phyloP scores from a whole-genome alignment of 1,284 basidiomycete genomes.

The Papiliotrema terrestris region DNA sequence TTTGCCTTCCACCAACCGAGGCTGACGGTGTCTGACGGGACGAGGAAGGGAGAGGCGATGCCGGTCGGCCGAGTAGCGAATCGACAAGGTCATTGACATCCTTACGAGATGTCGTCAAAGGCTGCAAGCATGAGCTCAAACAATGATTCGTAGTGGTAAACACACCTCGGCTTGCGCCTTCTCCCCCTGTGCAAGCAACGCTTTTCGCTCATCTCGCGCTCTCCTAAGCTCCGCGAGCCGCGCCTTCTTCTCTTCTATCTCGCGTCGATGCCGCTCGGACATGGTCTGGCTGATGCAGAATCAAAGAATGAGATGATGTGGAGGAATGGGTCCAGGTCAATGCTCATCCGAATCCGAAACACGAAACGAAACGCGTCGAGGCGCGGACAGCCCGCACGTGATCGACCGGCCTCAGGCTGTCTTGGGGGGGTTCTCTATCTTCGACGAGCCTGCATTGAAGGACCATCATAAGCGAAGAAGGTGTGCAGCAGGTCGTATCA shows the following conservation, averaged over 20 bases:
- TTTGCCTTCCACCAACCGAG: no score
- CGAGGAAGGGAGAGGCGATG: slow-evolving; percentile 13
- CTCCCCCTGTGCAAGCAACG: slow-evolving; percentile 29
- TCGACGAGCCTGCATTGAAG: no score
- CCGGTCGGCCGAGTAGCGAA: slow-evolving; percentile 51
- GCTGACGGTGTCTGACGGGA: slow-evolving; percentile 32
- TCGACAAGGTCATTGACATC: slow-evolving; percentile 70
- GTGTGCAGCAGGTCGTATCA: no score
- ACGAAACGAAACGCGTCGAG: no score
- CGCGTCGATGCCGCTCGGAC: slow-evolving; percentile 58
- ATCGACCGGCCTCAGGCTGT: no score
- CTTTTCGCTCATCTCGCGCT: slow-evolving; percentile 44
- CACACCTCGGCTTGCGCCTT: slow-evolving; percentile 14
- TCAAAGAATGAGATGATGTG: no score
- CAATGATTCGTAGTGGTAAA: neutral
- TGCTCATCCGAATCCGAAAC: no score
- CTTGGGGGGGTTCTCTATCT: no score
- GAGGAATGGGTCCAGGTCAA: no score
- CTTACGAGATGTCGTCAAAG: slow-evolving; percentile 35
- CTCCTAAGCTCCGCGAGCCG: slow-evolving; percentile 69
- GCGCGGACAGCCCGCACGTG: no score
- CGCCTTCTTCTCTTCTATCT: slow-evolving; percentile 86
- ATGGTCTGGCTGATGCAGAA: slow-evolving; percentile 13
- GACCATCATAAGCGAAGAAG: no score
- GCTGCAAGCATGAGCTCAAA: slow-evolving; percentile 12